Conservation (phyloP, 208 protist genomes). For the Trypanosomatidae sp. region DNA sequence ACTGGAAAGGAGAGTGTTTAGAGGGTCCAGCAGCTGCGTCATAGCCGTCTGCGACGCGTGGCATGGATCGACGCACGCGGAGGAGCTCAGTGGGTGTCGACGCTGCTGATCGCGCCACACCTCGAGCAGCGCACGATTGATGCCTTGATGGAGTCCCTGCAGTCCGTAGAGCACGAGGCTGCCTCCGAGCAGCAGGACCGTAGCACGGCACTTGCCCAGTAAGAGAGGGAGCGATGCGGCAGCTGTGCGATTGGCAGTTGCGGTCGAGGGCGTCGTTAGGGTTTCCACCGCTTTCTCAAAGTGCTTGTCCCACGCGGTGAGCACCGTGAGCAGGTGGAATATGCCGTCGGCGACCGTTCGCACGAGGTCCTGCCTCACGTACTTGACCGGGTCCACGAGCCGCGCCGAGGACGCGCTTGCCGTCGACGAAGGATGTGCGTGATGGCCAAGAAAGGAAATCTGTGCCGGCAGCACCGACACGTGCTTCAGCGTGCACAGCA, state of each 20-base stretch:
- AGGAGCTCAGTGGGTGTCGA: background rate
- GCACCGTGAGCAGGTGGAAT: constrained; percentile 43
- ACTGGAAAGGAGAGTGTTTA: constrained; percentile 42
- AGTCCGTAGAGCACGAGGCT: constrained; percentile 57
- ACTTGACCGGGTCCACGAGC: background rate
- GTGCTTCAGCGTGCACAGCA: constrained; percentile 65
- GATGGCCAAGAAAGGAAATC: constrained; percentile 9
- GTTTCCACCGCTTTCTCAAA: background rate
- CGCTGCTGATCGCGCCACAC: background rate
- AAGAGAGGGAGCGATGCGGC: background rate
- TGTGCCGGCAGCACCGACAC: constrained; percentile 9
- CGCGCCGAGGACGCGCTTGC: background rate
- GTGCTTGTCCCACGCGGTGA: constrained; percentile 46
- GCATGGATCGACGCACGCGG: background rate
- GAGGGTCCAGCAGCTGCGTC: constrained; percentile 21
- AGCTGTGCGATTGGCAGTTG: background rate
- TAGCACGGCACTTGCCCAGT: constrained; percentile 26
- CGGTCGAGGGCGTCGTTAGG: constrained; percentile 7
- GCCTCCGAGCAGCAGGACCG: constrained; percentile 62
- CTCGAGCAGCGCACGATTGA: constrained; percentile 12
- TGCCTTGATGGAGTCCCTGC: constrained; percentile 19
- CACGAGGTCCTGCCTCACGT: constrained; percentile 10
- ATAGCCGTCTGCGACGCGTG: constrained; percentile 11
- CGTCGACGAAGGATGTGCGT: background rate
- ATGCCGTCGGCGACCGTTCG: constrained; percentile 38